phyloP scores from a whole-genome alignment of 352 stramenopile species.

The Globisporangium lucens region DNA sequence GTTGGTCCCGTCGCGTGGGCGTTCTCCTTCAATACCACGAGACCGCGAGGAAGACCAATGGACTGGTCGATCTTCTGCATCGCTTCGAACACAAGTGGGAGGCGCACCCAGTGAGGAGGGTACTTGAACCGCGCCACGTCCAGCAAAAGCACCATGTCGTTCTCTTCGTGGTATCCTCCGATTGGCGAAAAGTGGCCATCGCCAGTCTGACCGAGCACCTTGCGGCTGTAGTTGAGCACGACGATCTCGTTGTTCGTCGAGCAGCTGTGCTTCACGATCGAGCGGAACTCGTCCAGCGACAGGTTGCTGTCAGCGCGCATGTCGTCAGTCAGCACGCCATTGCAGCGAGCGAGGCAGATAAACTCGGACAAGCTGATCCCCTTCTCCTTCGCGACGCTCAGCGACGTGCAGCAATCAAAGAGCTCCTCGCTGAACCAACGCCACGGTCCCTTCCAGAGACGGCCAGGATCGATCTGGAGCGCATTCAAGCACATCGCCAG shows the following conservation, averaged over 20 bases:
- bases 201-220: slow-evolving; percentile 92
- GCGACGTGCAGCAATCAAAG: slow-evolving; percentile 75
- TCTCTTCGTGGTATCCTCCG: slow-evolving; percentile 89
- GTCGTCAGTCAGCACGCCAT: slow-evolving; percentile 56
- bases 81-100: slow-evolving; percentile 44
- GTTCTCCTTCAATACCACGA: slow-evolving; percentile 43
- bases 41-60: slow-evolving; percentile 35
- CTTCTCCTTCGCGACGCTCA: slow-evolving; percentile 69
- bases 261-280: slow-evolving; percentile 74
- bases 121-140: slow-evolving; percentile 97
- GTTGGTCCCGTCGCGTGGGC: slow-evolving; percentile 36
- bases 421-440: slow-evolving; percentile 82
- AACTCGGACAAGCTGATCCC: slow-evolving; percentile 75
- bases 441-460: slow-evolving; percentile 75
- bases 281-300: slow-evolving; percentile 49
- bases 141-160: slow-evolving; percentile 93
- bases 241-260: slow-evolving; percentile 78
- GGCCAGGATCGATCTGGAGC: slow-evolving; percentile 66
- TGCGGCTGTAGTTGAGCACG: slow-evolving; percentile 92
- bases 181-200: slow-evolving; percentile 97
- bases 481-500: slow-evolving; percentile 80
- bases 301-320: slow-evolving; percentile 42
- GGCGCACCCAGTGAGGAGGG: slow-evolving; percentile 80
- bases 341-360: slow-evolving; percentile 60
- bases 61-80: slow-evolving; percentile 52